Evolutionary conservation across 352 stramenopile genomes (phyloP), one percentile per base, ranked within the genome.

Genomic region (Salisapilia sapeloensis): DNA sequence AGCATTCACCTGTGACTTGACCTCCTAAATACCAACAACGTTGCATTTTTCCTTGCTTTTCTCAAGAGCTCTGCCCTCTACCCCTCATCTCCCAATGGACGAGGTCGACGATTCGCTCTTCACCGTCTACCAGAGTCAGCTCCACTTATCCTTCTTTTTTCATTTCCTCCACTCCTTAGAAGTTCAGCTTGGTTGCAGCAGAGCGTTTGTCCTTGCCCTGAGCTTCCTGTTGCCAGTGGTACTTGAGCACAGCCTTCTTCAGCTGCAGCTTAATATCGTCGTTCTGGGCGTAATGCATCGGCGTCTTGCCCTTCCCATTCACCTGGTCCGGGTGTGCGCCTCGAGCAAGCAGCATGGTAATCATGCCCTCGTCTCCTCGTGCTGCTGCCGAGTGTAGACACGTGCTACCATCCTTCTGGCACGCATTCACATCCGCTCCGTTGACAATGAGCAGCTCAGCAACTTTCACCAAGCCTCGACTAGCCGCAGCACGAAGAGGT

Each of bases 181-280:
- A n/a, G n/a, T n/a, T n/a, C n/a, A n/a, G n/a, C n/a, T n/a, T n/a
- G n/a, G n/a, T n/a, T n/a, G n/a, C n/a, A n/a, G n/a, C n/a, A n/a
- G n/a, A n/a, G n/a, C n/a, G n/a, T n/a, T n/a, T n/a, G n/a, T n/a
- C 27, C 18, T 40, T 38, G 31, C 24, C 33, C 15, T 18, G 25
- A 20, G 56, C 50, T 35, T 63, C 38, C 35, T 54, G 53, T 36
- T 67, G 51, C 58, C 58, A 72, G 44, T 67, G 58, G 21, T 38
- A 49, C 49, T 72, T 72, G 28, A 72, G 52, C 44, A 72, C 34
- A 26, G 55, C 58, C 26, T 67, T 54, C 9, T 53, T 45, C 15
- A 72, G 38, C 35, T 72, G 53, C 11, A 67, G 50, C n/a, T 55
- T 49, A 33, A 67, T 47, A 17, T 52, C 42, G 35, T 72, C 52